A percentile compares a stretch with the other conserved stretches of the same genome.
Evolutionary conservation across 2,329 filamentous ascomycete species (phyloP).

Genomic region (Cladobotryum mycophilum): DNA sequence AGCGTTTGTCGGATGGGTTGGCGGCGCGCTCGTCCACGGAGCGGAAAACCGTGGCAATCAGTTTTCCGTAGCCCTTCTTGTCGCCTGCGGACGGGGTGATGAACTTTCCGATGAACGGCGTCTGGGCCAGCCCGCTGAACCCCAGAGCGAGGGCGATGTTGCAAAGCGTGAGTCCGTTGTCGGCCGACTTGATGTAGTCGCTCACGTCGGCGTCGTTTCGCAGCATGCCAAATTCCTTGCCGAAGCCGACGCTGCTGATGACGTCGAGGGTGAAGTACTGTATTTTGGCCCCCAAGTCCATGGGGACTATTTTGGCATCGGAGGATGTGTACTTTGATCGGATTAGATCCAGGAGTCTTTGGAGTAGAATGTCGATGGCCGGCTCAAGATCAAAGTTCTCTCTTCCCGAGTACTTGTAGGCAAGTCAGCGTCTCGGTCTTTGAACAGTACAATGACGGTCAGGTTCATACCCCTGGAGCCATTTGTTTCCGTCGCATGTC

Average conservation of each 20-base stretch:
- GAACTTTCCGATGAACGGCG: conserved; percentile 21
- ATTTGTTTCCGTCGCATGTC: conserved; percentile 41
- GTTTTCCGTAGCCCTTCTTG: conserved; percentile 28
- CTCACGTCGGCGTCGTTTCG: conserved; percentile 38
- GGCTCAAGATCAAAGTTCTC: conserved; percentile 45
- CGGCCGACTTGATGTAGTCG: conserved; percentile 29
- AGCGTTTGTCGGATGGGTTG: conserved; percentile 19
- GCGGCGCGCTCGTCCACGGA: conserved; percentile 21
- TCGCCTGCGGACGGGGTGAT: conserved; percentile 23
- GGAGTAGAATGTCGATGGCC: conserved; percentile 41
- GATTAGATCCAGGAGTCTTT: conserved; percentile 39
- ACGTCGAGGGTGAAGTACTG: conserved; percentile 50
- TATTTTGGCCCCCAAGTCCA: conserved; percentile 42
- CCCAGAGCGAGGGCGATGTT: conserved; percentile 23
- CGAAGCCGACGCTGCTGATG: conserved; percentile 45
- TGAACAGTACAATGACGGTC: background rate
- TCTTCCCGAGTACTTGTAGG: conserved; percentile 44
- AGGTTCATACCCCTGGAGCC: conserved; percentile 39
- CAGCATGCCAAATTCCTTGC: conserved; percentile 44
- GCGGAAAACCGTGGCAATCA: conserved; percentile 26
- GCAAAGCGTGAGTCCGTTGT: conserved; percentile 25
- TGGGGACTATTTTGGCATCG: conserved; percentile 19
- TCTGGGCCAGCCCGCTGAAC: conserved; percentile 23
- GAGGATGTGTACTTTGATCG: conserved; percentile 36
- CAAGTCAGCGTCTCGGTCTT: background rate